Evolutionary conservation across 164 flowering plant species (phyloP).

Genomic region (Nymphaea thermarum): DNA sequence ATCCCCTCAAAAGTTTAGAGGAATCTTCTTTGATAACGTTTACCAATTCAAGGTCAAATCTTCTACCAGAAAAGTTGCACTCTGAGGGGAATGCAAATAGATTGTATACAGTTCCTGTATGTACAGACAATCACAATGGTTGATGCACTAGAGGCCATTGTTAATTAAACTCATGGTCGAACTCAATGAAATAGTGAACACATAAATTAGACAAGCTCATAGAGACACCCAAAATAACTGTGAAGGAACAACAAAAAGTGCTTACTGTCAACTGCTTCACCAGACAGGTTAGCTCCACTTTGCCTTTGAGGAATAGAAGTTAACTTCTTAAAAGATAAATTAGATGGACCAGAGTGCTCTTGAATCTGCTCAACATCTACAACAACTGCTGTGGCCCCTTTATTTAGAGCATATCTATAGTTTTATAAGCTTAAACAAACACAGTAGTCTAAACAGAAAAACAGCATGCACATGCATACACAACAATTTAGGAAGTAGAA

Average conservation of each 20-base stretch:
- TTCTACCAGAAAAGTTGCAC: slow-evolving; percentile 90
- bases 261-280: slow-evolving; percentile 5
- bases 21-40: slow-evolving; percentile 48
- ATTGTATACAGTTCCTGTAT: slow-evolving; percentile 36
- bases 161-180: too few relatives aligned
- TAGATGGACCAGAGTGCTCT: slow-evolving; percentile 7
- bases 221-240: too few relatives aligned
- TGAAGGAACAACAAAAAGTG: too few relatives aligned
- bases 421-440: slow-evolving; percentile 16
- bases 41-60: slow-evolving; percentile 65
- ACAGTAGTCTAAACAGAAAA: not conserved
- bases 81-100: slow-evolving; percentile 97
- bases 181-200: too few relatives aligned
- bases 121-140: too few relatives aligned
- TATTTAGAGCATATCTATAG: slow-evolving; percentile 66
- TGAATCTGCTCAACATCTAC: slow-evolving; percentile 53
- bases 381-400: slow-evolving; percentile 72
- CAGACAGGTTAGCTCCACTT: slow-evolving; percentile 11
- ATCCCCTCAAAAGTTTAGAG: slow-evolving; percentile 27
- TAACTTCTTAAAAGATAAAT: slow-evolving; percentile 22
- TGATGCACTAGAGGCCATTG: too few relatives aligned
- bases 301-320: slow-evolving; percentile 45
- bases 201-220: too few relatives aligned
- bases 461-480: too few relatives aligned
- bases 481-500: too few relatives aligned